A percentile compares a stretch with the other conserved stretches of the same genome.
Conservation (phyloP, 129 eudicot genomes). For the Cynara cardunculus region DNA sequence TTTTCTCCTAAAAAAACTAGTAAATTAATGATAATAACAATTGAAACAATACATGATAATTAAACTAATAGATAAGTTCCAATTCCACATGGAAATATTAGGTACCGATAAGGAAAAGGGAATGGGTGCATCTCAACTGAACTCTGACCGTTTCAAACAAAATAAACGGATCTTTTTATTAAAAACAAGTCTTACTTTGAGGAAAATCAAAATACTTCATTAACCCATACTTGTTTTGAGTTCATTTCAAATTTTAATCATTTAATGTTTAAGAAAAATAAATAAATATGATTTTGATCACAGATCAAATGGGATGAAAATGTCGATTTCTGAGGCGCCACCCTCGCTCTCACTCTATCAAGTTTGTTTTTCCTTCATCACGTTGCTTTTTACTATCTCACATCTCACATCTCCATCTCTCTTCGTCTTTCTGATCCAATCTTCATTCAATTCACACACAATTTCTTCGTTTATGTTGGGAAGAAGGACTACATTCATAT, state of each 20-base stretch:
- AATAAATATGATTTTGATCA: background rate
- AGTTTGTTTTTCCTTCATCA: slow-evolving; percentile 11
- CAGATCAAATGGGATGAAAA: background rate
- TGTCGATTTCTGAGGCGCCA: slow-evolving; percentile 16
- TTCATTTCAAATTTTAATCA: background rate
- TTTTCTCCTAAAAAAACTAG: no score
- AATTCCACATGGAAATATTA: background rate
- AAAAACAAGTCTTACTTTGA: background rate
- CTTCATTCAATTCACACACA: background rate
- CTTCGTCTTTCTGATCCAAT: slow-evolving; percentile 5
- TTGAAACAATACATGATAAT: no score
- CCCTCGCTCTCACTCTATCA: slow-evolving; percentile 15
- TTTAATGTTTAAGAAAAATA: background rate
- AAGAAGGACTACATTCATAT: background rate
- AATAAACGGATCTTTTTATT: background rate
- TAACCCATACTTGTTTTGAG: background rate
- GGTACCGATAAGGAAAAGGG: background rate
- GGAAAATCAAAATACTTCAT: background rate
- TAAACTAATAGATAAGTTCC: background rate
- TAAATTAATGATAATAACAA: no score
- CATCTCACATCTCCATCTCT: slow-evolving; percentile 1
- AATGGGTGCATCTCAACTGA: background rate
- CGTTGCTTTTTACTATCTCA: background rate
- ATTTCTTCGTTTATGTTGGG: background rate
- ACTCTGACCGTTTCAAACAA: background rate